These are phyloP conservation scores for Trichophyton verrucosum DNA, from an alignment of 2,329 filamentous ascomycete genomes.

Conservation along the genomic window DNA sequence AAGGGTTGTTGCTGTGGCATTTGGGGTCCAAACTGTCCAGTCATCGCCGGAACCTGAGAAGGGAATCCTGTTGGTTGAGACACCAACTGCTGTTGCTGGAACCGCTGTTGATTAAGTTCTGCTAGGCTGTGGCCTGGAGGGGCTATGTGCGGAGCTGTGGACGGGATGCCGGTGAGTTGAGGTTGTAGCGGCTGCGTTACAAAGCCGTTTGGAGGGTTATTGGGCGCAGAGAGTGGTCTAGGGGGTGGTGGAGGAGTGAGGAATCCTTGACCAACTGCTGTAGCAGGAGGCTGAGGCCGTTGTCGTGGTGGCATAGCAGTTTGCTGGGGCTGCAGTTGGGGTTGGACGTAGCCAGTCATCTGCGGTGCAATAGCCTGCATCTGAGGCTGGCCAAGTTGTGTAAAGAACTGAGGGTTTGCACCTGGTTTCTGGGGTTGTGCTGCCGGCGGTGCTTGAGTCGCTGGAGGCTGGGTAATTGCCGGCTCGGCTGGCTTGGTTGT, in stretches of 20 bases:
- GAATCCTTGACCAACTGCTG: slow-evolving; percentile 42
- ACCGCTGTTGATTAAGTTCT: slow-evolving; percentile 55
- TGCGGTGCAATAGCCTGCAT: slow-evolving; percentile 23
- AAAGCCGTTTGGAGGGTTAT: slow-evolving; percentile 60
- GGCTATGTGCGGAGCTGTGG: slow-evolving; percentile 46
- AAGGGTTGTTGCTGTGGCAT: slow-evolving; percentile 34
- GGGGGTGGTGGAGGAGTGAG: slow-evolving; percentile 67
- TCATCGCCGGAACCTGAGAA: slow-evolving; percentile 24
- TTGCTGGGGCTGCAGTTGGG: slow-evolving; percentile 18
- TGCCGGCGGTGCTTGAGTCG: slow-evolving; percentile 26
- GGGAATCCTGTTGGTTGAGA: slow-evolving; percentile 53
- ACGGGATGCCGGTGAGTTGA: slow-evolving; percentile 65
- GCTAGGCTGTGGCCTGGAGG: slow-evolving; percentile 64
- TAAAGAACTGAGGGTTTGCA: slow-evolving; percentile 39
- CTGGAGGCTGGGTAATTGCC: slow-evolving; percentile 35
- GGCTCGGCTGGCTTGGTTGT: slow-evolving; percentile 28
- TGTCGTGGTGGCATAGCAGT: slow-evolving; percentile 42
- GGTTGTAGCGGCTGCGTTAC: slow-evolving; percentile 63
- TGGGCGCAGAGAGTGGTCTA: slow-evolving; percentile 75
- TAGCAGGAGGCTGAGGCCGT: slow-evolving; percentile 58
- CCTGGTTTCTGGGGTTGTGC: slow-evolving; percentile 30
- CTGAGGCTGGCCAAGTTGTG: slow-evolving; percentile 31
- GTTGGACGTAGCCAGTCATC: slow-evolving; percentile 26
- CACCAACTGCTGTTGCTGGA: slow-evolving; percentile 37
- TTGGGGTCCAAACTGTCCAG: slow-evolving; percentile 15